These are phyloP conservation scores for Hortaea sp. DNA, from an alignment of 2,329 filamentous ascomycete genomes.

Conservation along the genomic window DNA sequence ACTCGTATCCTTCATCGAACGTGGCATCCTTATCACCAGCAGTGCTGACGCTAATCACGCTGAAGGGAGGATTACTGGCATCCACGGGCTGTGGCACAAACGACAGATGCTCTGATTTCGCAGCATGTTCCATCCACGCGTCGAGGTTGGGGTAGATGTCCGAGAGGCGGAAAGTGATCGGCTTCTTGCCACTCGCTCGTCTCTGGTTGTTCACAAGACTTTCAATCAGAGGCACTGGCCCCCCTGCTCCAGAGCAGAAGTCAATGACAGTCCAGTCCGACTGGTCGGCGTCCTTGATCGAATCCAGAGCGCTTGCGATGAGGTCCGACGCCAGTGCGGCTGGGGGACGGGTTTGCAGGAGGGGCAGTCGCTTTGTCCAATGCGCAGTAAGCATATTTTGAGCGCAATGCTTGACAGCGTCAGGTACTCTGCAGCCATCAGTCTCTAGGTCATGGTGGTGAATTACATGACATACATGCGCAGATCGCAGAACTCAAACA, in stretches of 20 bases:
- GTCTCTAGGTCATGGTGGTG: neutral
- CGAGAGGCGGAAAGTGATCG: slow-evolving; percentile 30
- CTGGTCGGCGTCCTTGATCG: slow-evolving; percentile 30
- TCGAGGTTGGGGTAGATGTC: slow-evolving; percentile 31
- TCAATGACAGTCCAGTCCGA: slow-evolving; percentile 56
- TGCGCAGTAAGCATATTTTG: slow-evolving; percentile 55
- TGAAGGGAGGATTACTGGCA: slow-evolving; percentile 47
- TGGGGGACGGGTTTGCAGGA: slow-evolving; percentile 48
- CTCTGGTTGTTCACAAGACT: slow-evolving; percentile 21
- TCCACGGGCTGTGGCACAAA: slow-evolving; percentile 55
- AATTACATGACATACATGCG: slow-evolving; percentile 12
- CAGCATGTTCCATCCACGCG: slow-evolving; percentile 24
- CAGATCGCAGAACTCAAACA: slow-evolving; percentile 23
- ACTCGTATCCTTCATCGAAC: slow-evolving; percentile 3
- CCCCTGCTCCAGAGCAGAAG: slow-evolving; percentile 66
- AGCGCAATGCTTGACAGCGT: slow-evolving; percentile 53
- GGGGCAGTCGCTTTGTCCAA: slow-evolving; percentile 52
- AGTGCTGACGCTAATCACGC: slow-evolving; percentile 32
- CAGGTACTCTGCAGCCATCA: slow-evolving; percentile 47
- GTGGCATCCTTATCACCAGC: slow-evolving; percentile 22
- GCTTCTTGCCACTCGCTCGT: slow-evolving; percentile 5
- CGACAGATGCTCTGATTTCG: slow-evolving; percentile 38
- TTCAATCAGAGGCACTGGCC: slow-evolving; percentile 28
- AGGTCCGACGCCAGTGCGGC: slow-evolving; percentile 51
- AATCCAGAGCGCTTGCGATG: slow-evolving; percentile 34